phyloP scores from a whole-genome alignment of 73 alveolate species.

The Strombidium stylifer region DNA sequence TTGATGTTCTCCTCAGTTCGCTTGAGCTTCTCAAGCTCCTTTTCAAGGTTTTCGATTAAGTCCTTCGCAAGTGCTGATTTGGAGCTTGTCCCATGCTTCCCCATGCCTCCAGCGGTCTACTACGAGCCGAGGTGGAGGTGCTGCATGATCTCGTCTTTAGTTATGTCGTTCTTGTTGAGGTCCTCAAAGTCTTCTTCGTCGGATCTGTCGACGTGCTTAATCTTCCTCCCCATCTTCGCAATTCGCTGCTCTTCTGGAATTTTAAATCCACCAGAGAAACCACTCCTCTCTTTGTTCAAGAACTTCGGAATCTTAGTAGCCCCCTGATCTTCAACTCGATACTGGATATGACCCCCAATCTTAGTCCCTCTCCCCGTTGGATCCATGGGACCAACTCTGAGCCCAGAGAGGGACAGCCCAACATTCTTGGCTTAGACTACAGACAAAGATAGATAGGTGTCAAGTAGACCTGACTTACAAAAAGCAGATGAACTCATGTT shows the following conservation, averaged over 20 bases:
- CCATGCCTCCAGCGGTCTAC: slow-evolving; percentile 23
- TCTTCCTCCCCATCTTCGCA: background rate
- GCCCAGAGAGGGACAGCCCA: slow-evolving; percentile 23
- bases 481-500: no score
- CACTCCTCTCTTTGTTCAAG: slow-evolving; percentile 31
- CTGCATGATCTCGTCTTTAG: slow-evolving; percentile 46
- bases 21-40: slow-evolving; percentile 51
- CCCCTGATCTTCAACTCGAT: background rate
- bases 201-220: background rate
- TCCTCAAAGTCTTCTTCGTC: slow-evolving; percentile 7
- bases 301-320: slow-evolving; percentile 5
- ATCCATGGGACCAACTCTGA: slow-evolving; percentile 55
- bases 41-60: slow-evolving; percentile 45
- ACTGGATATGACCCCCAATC: slow-evolving; percentile 6
- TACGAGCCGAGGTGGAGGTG: slow-evolving; percentile 15
- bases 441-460: no score
- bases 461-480: no score
- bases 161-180: slow-evolving; percentile 1
- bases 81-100: slow-evolving; percentile 30
- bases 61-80: slow-evolving; percentile 47
- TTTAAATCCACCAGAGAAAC: slow-evolving; percentile 52
- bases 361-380: slow-evolving; percentile 8
- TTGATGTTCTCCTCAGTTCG: slow-evolving; percentile 44
- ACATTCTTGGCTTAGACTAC: no score
- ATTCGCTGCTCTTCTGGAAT: slow-evolving; percentile 36